Percentiles rank a stretch among this genome's conserved stretches.
phyloP scores from a whole-genome alignment of 805 yeast genomes.

The Saturnispora halmiae region DNA sequence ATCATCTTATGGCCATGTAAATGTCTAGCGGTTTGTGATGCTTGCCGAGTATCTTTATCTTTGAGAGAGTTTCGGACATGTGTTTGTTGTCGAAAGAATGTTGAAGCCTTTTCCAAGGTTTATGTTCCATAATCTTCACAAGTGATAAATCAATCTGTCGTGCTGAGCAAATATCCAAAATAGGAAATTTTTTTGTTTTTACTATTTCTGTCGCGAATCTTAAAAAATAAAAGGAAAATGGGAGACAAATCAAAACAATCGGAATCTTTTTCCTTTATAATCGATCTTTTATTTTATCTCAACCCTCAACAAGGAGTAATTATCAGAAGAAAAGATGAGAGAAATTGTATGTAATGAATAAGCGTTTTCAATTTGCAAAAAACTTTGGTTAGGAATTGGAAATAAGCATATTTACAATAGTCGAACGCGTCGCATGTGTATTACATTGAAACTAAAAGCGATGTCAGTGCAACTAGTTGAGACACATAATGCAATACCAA shows the following conservation, averaged over 20 bases:
- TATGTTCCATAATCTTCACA: constrained; percentile 36
- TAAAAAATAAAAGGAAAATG: background rate
- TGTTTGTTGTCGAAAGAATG: constrained; percentile 73
- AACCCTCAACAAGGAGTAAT: background rate
- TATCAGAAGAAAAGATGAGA: constrained; percentile 4
- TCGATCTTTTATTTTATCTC: background rate
- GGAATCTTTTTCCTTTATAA: background rate
- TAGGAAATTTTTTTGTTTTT: background rate
- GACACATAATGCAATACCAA: background rate
- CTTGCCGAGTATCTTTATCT: constrained; percentile 67
- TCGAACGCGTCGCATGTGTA: constrained; percentile 3
- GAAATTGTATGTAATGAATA: constrained; percentile 11
- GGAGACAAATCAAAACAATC: constrained; percentile 1
- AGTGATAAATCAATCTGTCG: background rate
- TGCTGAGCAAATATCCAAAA: constrained; percentile 2
- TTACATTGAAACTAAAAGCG: background rate
- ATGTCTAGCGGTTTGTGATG: constrained; percentile 82
- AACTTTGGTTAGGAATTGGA: too few relatives aligned
- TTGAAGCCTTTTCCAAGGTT: constrained; percentile 55
- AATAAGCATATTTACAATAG: too few relatives aligned
- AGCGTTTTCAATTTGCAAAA: too few relatives aligned
- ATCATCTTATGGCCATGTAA: constrained; percentile 89
- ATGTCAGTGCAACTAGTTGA: too few relatives aligned
- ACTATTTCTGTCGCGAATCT: background rate
- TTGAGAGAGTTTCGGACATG: constrained; percentile 67